These are phyloP conservation scores for Theobroma grandiflorum DNA, from an alignment of 441 rosid genomes.

Conservation along the genomic window DNA sequence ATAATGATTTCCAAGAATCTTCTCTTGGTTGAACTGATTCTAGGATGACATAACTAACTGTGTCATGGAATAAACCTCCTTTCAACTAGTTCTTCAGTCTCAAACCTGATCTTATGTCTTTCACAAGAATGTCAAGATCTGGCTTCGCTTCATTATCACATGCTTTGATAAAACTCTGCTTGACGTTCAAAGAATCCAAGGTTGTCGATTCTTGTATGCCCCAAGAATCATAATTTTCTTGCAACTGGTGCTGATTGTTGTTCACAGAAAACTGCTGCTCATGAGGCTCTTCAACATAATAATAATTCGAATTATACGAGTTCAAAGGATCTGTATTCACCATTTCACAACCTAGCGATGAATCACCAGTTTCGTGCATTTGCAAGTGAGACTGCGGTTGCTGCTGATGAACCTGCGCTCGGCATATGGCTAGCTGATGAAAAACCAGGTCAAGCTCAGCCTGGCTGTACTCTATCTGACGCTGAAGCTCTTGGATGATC, in stretches of 20 bases:
- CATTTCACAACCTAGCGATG: constrained; percentile 39
- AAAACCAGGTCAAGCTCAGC: constrained; percentile 83
- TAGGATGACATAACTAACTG: constrained; percentile 68
- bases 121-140: constrained; percentile 49
- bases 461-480: constrained; percentile 64
- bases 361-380: constrained; percentile 44
- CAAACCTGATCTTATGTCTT: constrained; percentile 55
- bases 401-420: constrained; percentile 51
- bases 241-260: constrained; percentile 30
- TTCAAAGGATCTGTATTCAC: constrained; percentile 44
- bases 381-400: constrained; percentile 41
- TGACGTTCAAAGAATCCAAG: constrained; percentile 43
- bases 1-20: too few species aligned
- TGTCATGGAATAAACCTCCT: constrained; percentile 56
- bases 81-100: constrained; percentile 55
- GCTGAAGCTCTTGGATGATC: constrained; percentile 74
- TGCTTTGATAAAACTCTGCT: constrained; percentile 41
- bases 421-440: constrained; percentile 74
- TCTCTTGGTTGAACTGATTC: neutral
- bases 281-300: constrained; percentile 35
- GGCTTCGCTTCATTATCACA: constrained; percentile 50
- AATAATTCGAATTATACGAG: constrained; percentile 37
- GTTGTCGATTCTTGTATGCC: constrained; percentile 49
- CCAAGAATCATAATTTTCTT: constrained; percentile 51
- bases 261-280: constrained; percentile 30